These are phyloP conservation scores for Aspergillus carlsbadensis DNA, from an alignment of 495 filamentous ascomycete genomes.

Conservation along the genomic window DNA sequence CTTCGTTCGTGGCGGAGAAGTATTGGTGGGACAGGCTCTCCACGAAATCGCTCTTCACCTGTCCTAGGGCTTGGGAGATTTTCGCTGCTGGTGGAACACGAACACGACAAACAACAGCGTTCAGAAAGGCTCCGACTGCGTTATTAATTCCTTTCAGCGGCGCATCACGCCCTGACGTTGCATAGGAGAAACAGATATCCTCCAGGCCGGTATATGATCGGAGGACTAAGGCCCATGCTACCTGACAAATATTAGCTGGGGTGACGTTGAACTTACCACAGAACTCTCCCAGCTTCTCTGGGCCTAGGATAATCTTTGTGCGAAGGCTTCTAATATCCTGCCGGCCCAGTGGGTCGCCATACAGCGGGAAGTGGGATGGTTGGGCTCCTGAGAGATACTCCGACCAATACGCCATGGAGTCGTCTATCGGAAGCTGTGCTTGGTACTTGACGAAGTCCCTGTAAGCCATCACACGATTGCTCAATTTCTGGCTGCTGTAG, in stretches of 20 bases:
- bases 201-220: conserved; percentile 41
- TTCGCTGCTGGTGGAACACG: neutral
- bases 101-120: conserved; percentile 7
- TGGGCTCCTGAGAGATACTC: conserved; percentile 12
- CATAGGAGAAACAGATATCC: conserved; percentile 44
- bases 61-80: neutral
- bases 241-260: conserved; percentile 20
- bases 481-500: conserved; percentile 1
- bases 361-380: conserved; percentile 1
- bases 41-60: conserved; percentile 6
- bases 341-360: neutral
- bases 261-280: conserved; percentile 7
- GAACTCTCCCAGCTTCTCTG: conserved; percentile 10
- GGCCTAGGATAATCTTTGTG: neutral
- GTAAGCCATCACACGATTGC: neutral
- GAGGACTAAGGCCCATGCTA: conserved; percentile 45
- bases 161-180: conserved; percentile 6
- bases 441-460: conserved; percentile 10
- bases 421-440: neutral
- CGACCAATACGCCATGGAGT: conserved; percentile 7
- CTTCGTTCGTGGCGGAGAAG: neutral
- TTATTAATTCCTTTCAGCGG: conserved; percentile 12
- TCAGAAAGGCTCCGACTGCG: conserved; percentile 8
- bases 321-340: neutral
- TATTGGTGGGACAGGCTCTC: conserved; percentile 8